phyloP scores from a whole-genome alignment of 345 rosid species.

The Clarkia xantiana region DNA sequence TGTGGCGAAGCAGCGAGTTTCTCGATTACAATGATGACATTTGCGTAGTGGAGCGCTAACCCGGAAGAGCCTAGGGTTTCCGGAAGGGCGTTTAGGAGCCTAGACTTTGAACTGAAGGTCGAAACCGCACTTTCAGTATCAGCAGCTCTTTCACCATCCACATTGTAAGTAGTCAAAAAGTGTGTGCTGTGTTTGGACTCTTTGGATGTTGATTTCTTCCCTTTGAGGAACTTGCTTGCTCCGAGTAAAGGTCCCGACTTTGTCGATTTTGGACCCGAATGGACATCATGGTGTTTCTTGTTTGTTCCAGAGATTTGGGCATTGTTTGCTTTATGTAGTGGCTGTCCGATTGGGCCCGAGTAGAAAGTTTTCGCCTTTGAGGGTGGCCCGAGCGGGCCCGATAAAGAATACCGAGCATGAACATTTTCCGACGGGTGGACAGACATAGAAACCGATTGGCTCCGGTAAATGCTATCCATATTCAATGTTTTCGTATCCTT shows the following conservation, averaged over 20 bases:
- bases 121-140: conserved; percentile 10
- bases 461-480: conserved; percentile 42
- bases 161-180: conserved; percentile 34
- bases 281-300: conserved; percentile 30
- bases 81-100: conserved; percentile 55
- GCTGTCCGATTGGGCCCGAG: conserved; percentile 70
- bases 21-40: conserved; percentile 78
- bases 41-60: conserved; percentile 88
- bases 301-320: conserved; percentile 27
- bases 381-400: conserved; percentile 58
- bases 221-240: conserved; percentile 19
- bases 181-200: conserved; percentile 30
- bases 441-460: conserved; percentile 58
- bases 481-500: conserved; percentile 22
- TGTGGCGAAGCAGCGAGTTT: conserved; percentile 87
- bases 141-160: conserved; percentile 10
- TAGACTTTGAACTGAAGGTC: conserved; percentile 20
- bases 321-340: conserved; percentile 23
- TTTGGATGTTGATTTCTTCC: conserved; percentile 38
- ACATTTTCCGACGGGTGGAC: conserved; percentile 36
- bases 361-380: conserved; percentile 39
- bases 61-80: conserved; percentile 82
- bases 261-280: conserved; percentile 50
- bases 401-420: conserved; percentile 48
- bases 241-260: conserved; percentile 52